Base-by-base conservation (phyloP, 768 basidiomycete genomes). In the Austroboletus eburneus region DNA sequence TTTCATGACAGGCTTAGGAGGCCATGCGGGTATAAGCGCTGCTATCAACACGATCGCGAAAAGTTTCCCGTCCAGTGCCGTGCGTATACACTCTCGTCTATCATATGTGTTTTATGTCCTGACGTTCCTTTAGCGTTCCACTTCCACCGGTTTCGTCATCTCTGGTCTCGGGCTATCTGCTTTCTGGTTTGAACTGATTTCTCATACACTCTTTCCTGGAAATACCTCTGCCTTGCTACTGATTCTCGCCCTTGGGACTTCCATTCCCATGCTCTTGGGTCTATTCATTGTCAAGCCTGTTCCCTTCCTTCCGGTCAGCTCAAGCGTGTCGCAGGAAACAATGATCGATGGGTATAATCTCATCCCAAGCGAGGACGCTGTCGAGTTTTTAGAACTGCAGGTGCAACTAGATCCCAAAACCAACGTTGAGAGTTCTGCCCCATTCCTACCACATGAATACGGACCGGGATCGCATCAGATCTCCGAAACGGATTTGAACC, bases 111-210 rank as follows among this genome's bases (percentile, higher is more conserved):
- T n/a, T n/a, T n/a, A n/a, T n/a, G n/a, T n/a, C n/a, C 32, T 41
- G 33, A 49, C 38, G 18, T 43, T 20, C 23, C 41, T 27, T 21
- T 39, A 90, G 85, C 76, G 91, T n/a, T 91, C 83, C 10, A 81
- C 81, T 0, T 78, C 81, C 9, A 89, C 86, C 0, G 85, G 85
- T 2, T 62, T 91, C 9, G 91, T 93, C 27, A 66, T 92, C 17
- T 89, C 90, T 0, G 92, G 90, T 25, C 92, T 90, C 52, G 92
- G 93, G 0, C 78, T 97, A 14, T 92, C 90, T 1, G 93, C 93
- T 0, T 95, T 95, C 72, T 72, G 88, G 51, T 96, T 94, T 67
- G 87, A 89, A 12, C 76, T 81, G 1, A 67, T 94, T 30, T 81
- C 90, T 0, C 83, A 85, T 46, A 57, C 77, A 0, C 62, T 83